These are phyloP conservation scores for Cyclotella sp. DNA, from an alignment of 108 stramenopile genomes.

Conservation along the genomic window DNA sequence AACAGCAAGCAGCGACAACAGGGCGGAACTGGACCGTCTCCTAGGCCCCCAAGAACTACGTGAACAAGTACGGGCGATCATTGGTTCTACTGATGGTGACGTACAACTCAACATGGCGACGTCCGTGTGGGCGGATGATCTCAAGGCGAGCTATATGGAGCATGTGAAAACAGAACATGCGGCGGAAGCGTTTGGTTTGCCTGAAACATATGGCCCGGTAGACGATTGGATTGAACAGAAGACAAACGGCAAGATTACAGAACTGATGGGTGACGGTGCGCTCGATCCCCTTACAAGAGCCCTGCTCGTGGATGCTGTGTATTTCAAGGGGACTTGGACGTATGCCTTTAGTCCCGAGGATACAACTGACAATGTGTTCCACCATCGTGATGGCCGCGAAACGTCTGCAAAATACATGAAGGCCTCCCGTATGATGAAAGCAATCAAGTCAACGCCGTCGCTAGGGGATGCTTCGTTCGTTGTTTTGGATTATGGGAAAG, in stretches of 20 bases:
- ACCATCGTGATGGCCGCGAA: neutral
- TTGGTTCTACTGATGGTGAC: neutral
- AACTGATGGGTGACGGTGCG: slow-evolving; percentile 19
- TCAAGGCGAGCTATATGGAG: slow-evolving; percentile 29
- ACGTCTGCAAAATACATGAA: slow-evolving; percentile 28
- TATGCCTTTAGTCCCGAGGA: slow-evolving; percentile 21
- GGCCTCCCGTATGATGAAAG: slow-evolving; percentile 24
- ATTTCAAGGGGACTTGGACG: slow-evolving; percentile 46
- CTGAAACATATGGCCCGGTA: slow-evolving; percentile 21
- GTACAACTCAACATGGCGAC: slow-evolving; percentile 31
- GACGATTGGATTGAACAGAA: slow-evolving; percentile 34
- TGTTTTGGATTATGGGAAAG: slow-evolving; percentile 39
- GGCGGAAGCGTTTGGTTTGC: slow-evolving; percentile 26
- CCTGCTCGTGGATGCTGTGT: slow-evolving; percentile 37
- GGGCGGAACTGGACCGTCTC: slow-evolving; percentile 14
- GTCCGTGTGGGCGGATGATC: slow-evolving; percentile 28
- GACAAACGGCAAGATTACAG: slow-evolving; percentile 30
- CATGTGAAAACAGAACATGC: slow-evolving; percentile 3
- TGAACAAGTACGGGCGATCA: slow-evolving; percentile 7
- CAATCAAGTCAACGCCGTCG: neutral
- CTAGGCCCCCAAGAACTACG: slow-evolving; percentile 12
- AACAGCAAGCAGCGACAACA: slow-evolving; percentile 7
- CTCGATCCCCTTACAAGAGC: slow-evolving; percentile 28
- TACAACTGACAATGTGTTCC: slow-evolving; percentile 14
- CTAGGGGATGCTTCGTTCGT: slow-evolving; percentile 32